Base-by-base conservation (phyloP, 805 yeast species). In the Ogataea dorogensis region DNA sequence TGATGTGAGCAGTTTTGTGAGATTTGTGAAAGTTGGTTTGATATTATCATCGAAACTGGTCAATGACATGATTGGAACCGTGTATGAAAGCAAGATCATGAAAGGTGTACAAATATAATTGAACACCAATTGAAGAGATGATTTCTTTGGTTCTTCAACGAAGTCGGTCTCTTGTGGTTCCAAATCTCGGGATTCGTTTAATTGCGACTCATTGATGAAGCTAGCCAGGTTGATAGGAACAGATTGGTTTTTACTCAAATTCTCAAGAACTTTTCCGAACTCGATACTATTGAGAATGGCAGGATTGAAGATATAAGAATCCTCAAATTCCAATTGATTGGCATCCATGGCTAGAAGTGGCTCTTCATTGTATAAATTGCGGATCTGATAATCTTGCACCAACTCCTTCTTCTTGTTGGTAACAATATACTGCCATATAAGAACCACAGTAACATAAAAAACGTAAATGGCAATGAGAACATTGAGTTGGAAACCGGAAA, bases 401-500 rank as follows among this genome's bases (percentile, higher is more conserved):
- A 54, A 32, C 13, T 33, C 44, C 2, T 24, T 17, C n/a, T 45
- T 42, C 16, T 43, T 47, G 3, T 19, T 28, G n/a, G 48, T 36
- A 2, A 47, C 25, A 7, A 47, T 24, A 63, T 65, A 63, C 43
- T 73, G 73, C 68, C 76, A 62, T 13, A 55, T 22, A 3, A 71
- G 53, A 15, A 68, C 63, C 58, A 80, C 52, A 46, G 67, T 33
- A 1, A 85, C 91, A 52, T 88, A 89, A 0, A 59, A 36, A 0
- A 73, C 37, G 54, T 91, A 91, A 2, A 79, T 56, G 0, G 54
- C 38, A 1, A 83, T 63, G 68, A 89, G 69, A 7, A 70, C 44
- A 1, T 70, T 24, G 44, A 93, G 79, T 46, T 78, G 81, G 57
- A 65, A 48, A 10, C 70, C 51, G 26, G 71, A 65, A 7, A 93